Conservation (phyloP, 2,329 filamentous ascomycete species). For the Cladosporium sp. region DNA sequence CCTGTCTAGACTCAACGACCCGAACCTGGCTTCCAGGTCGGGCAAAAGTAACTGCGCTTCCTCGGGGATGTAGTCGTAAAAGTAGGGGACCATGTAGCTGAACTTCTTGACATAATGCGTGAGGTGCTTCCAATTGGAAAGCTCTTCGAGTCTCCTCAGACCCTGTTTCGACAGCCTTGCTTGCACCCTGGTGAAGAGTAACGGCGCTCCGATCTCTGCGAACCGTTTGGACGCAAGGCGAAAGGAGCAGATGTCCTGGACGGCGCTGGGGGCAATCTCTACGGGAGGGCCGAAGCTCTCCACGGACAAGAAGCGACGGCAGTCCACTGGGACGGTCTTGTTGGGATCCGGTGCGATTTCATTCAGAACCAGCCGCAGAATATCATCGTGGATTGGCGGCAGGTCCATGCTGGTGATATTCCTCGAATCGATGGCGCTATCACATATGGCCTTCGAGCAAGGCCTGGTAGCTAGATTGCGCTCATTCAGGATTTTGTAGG, state of each 20-base stretch:
- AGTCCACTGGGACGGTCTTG: conserved; percentile 47
- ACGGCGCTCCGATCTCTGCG: conserved; percentile 46
- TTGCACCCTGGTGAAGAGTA: conserved; percentile 50
- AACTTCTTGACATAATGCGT: conserved; percentile 55
- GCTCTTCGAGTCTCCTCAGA: conserved; percentile 46
- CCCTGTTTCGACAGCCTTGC: conserved; percentile 49
- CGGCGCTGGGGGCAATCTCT: conserved; percentile 38
- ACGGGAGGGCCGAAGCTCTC: conserved; percentile 48
- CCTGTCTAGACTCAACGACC: conserved; percentile 30
- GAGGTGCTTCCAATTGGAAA: conserved; percentile 48
- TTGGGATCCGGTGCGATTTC: conserved; percentile 50
- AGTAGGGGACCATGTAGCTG: conserved; percentile 57
- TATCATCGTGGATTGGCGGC: conserved; percentile 39
- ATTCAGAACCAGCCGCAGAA: conserved; percentile 49
- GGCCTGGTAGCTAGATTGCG: neutral
- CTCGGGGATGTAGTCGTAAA: conserved; percentile 36
- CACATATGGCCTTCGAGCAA: neutral
- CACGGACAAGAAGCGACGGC: conserved; percentile 48
- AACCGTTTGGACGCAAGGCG: conserved; percentile 48
- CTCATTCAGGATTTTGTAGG: neutral
- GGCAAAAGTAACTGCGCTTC: conserved; percentile 16
- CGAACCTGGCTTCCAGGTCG: conserved; percentile 25
- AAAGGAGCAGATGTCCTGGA: conserved; percentile 44
- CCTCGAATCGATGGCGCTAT: too few relatives aligned
- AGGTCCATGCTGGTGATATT: conserved; percentile 20